phyloP scores from a whole-genome alignment of 2,329 filamentous ascomycete species.

The Phaeomoniella chlamydospora region DNA sequence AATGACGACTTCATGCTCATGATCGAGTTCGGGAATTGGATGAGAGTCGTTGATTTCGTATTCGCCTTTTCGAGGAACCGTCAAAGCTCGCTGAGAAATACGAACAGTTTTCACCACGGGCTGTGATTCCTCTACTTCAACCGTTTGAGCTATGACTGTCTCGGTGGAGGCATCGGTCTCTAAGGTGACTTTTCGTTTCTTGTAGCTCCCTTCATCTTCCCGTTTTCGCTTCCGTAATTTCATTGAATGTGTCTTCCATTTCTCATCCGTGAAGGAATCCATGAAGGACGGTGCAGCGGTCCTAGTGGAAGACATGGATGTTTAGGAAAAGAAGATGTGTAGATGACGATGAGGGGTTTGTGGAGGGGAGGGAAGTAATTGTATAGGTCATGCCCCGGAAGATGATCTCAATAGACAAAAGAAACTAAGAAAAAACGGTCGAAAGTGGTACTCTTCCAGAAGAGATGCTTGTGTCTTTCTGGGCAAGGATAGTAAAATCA shows the following conservation, averaged over 20 bases:
- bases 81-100: not conserved
- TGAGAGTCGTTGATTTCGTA: not conserved
- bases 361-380: too few species aligned
- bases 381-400: too few species aligned
- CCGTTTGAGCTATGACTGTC: not conserved
- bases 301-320: slow-evolving; percentile 10
- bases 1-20: slow-evolving; percentile 2
- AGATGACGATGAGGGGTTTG: not conserved
- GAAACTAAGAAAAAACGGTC: too few species aligned
- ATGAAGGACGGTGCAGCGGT: slow-evolving; percentile 14
- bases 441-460: too few species aligned
- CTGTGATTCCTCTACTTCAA: not conserved
- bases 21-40: not conserved
- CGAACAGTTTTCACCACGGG: not conserved
- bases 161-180: not conserved
- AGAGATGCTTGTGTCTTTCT: too few species aligned
- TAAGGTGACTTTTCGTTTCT: not conserved
- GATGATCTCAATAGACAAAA: too few species aligned
- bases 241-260: not conserved
- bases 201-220: not conserved
- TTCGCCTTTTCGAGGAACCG: not conserved
- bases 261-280: slow-evolving; percentile 10
- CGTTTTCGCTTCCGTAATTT: not conserved
- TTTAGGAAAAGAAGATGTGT: slow-evolving; percentile 1
- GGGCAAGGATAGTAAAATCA: too few species aligned